Evolutionary conservation across 305 asterid species (phyloP).

Genomic region (Fraxinus xanthoxyloides): DNA sequence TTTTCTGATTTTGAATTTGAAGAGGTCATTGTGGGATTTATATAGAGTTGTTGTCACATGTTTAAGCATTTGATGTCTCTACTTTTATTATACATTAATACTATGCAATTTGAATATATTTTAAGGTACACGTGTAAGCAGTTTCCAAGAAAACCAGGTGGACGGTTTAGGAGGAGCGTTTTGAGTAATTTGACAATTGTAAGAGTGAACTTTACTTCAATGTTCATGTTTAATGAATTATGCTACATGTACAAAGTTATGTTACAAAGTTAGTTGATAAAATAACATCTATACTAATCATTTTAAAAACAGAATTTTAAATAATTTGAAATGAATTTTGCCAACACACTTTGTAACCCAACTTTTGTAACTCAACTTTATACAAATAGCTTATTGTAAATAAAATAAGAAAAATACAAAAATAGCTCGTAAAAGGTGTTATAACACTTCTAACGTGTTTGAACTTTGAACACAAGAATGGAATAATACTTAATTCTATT

Average conservation of each 20-base stretch:
- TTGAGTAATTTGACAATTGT: conserved; percentile 20
- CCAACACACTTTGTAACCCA: no score
- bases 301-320: no score
- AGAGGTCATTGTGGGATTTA: conserved; percentile 27
- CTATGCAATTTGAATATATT: neutral
- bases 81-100: conserved; percentile 10
- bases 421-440: neutral
- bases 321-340: no score
- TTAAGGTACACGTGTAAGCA: conserved; percentile 30
- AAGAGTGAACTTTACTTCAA: conserved; percentile 2
- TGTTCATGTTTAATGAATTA: no score
- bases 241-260: no score
- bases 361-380: no score
- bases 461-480: no score
- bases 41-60: conserved; percentile 27
- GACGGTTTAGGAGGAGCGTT: conserved; percentile 17
- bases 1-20: conserved; percentile 8
- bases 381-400: no score
- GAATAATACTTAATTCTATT: no score
- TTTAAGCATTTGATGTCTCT: conserved; percentile 1
- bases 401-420: neutral
- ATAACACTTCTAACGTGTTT: neutral
- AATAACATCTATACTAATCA: no score
- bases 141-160: conserved; percentile 35
- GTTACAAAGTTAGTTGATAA: no score